Evolutionary conservation across 176 grass and related monocot species (phyloP).

Genomic region (Pontederia crassipes): DNA sequence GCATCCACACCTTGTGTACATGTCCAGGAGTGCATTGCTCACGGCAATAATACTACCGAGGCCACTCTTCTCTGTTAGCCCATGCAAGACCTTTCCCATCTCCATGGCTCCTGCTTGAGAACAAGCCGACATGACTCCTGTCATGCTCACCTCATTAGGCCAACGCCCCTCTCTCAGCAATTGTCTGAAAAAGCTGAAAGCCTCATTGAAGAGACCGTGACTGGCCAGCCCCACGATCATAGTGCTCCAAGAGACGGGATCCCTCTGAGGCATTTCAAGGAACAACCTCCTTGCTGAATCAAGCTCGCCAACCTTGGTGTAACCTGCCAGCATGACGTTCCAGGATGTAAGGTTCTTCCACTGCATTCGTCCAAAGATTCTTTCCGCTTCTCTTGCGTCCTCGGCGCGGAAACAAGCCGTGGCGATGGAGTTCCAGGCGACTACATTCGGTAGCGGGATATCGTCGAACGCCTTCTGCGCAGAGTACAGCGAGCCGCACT

Average conservation of each 20-base stretch:
- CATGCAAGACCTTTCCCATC: constrained; percentile 9
- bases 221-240: constrained; percentile 21
- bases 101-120: constrained; percentile 23
- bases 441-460: constrained; percentile 18
- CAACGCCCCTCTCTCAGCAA: constrained; percentile 14
- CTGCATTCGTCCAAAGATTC: constrained; percentile 2
- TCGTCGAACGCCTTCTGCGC: constrained; percentile 17
- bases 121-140: constrained; percentile 13
- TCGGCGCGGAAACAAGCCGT: constrained; percentile 14
- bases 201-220: constrained; percentile 7
- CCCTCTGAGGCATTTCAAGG: constrained; percentile 4
- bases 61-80: constrained; percentile 3
- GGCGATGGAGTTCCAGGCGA: constrained; percentile 16
- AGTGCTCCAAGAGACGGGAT: constrained; percentile 16
- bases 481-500: neutral
- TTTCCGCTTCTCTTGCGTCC: neutral
- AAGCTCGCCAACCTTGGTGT: constrained; percentile 9
- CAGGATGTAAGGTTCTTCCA: constrained; percentile 24
- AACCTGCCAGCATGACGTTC: constrained; percentile 26
- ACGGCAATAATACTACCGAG: constrained; percentile 1
- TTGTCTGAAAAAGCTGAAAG: constrained; percentile 14
- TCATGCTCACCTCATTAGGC: constrained; percentile 18
- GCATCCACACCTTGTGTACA: constrained; percentile 22
- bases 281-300: constrained; percentile 6
- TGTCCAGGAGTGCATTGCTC: constrained; percentile 10